phyloP scores from a whole-genome alignment of 2,329 filamentous ascomycete species.

The Celoporthe dispersa region DNA sequence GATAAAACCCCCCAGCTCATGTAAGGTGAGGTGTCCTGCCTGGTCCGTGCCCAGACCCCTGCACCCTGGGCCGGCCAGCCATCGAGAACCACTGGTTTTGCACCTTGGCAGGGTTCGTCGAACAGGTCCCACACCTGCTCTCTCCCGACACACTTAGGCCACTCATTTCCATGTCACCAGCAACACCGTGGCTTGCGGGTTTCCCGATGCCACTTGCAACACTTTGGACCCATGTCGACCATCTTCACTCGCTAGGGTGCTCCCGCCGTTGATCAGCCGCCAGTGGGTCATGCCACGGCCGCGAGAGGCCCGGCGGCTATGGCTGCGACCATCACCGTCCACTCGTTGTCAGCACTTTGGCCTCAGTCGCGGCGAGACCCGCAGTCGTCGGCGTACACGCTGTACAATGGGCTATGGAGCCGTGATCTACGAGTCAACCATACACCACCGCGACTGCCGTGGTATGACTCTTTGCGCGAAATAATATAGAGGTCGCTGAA shows the following conservation, averaged over 20 bases:
- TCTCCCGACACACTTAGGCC: background rate
- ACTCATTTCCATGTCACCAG: slow-evolving; percentile 4
- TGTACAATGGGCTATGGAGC: background rate
- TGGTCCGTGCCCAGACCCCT: slow-evolving; percentile 7
- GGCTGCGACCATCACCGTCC: background rate
- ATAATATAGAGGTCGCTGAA: slow-evolving; percentile 9
- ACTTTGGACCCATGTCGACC: background rate
- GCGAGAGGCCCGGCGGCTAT: slow-evolving; percentile 18
- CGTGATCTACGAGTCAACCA: slow-evolving; percentile 2
- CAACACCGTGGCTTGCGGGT: background rate
- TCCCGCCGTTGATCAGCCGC: background rate
- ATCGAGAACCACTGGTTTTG: slow-evolving; percentile 13
- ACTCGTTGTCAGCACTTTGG: slow-evolving; percentile 10
- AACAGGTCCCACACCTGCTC: slow-evolving; percentile 8
- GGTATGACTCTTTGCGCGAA: background rate
- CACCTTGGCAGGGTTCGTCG: slow-evolving; percentile 9
- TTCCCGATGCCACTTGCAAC: background rate
- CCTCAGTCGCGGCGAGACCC: slow-evolving; percentile 8
- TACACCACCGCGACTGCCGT: background rate
- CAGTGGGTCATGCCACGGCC: slow-evolving; percentile 5
- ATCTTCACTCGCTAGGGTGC: slow-evolving; percentile 9
- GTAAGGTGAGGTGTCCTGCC: background rate
- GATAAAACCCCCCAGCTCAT: background rate
- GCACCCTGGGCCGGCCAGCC: background rate
- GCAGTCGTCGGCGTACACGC: background rate